Evolutionary conservation across 2,329 filamentous ascomycete genomes (phyloP).

Genomic region (Trichophyton equinum): DNA sequence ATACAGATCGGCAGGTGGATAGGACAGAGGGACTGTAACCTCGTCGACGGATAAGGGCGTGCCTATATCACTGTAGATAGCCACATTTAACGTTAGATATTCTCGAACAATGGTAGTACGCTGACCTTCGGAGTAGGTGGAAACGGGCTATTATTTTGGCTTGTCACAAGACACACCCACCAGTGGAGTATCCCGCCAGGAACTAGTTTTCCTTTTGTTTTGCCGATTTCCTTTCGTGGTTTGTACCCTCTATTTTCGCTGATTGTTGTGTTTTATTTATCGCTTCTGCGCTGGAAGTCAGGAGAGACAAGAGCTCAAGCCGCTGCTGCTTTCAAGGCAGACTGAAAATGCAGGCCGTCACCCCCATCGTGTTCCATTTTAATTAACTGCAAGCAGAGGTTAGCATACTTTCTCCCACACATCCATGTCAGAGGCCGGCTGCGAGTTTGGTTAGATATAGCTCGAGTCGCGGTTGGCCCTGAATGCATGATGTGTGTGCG

Average conservation of each 20-base stretch:
- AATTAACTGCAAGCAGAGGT: constrained; percentile 2
- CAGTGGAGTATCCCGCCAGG: not conserved
- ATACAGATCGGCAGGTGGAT: not conserved
- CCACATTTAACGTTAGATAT: not conserved
- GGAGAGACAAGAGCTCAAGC: not conserved
- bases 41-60: not conserved
- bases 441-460: not conserved
- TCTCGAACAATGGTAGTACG: not conserved
- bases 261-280: not conserved
- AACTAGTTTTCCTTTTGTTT: not conserved
- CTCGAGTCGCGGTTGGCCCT: not conserved
- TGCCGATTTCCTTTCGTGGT: not conserved
- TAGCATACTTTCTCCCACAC: constrained; percentile 4
- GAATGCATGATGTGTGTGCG: not conserved
- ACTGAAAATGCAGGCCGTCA: not conserved
- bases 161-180: not conserved
- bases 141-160: not conserved
- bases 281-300: not conserved
- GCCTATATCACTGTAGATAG: too few species aligned
- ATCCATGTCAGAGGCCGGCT: not conserved
- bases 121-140: not conserved
- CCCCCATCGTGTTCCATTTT: not conserved
- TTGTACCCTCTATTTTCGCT: not conserved
- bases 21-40: not conserved
- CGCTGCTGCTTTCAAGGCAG: not conserved